phyloP scores from a whole-genome alignment of 345 rosid species.

The Salix udensis region DNA sequence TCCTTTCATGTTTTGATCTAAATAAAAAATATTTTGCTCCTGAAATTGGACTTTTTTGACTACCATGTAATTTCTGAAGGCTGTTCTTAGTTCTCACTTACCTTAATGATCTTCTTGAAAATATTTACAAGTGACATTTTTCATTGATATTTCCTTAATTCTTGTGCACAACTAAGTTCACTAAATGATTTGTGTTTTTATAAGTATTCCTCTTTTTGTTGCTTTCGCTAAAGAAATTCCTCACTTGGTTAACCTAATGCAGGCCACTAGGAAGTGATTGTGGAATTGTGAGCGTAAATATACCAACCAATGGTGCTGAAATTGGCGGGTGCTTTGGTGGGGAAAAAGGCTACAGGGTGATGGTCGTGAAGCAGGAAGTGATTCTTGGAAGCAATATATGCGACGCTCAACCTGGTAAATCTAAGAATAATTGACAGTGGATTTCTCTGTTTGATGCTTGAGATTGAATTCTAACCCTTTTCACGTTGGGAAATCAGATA shows the following conservation, averaged over 20 bases:
- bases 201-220: neutral
- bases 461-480: neutral
- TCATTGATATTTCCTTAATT: neutral
- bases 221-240: neutral
- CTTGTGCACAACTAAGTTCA: neutral
- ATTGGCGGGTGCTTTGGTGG: conserved; percentile 99
- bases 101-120: neutral
- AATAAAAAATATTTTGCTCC: neutral
- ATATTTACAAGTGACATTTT: neutral
- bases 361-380: conserved; percentile 98
- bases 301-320: conserved; percentile 98
- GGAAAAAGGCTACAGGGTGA: conserved; percentile 92
- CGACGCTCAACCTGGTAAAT: conserved; percentile 90
- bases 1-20: neutral
- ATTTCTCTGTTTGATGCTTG: neutral
- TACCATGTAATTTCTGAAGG: neutral
- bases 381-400: conserved; percentile 99
- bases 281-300: conserved; percentile 91
- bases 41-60: neutral
- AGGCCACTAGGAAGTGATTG: conserved; percentile 95
- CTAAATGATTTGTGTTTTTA: neutral
- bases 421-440: neutral
- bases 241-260: conserved; percentile 12
- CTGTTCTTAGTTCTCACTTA: neutral
- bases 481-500: neutral